phyloP scores from a whole-genome alignment of 495 filamentous ascomycete species.

The Xylaria venustula region DNA sequence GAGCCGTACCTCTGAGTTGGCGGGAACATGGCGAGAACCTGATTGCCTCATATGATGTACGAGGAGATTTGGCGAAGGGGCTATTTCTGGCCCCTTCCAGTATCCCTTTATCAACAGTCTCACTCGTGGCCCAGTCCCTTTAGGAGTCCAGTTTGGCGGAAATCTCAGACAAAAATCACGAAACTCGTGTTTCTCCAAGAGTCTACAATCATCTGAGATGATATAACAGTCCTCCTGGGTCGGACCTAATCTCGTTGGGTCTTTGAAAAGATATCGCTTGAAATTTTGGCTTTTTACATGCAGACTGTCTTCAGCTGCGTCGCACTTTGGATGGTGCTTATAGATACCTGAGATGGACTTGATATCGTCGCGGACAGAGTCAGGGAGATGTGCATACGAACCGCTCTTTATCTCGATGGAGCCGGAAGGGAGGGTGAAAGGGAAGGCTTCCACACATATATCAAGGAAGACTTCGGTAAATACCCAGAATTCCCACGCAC shows the following conservation, averaged over 20 bases:
- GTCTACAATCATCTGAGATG: constrained; percentile 55
- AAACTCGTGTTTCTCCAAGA: constrained; percentile 53
- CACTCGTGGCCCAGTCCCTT: neutral
- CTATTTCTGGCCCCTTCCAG: constrained; percentile 7
- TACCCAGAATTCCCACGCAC: constrained; percentile 11
- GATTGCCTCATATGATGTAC: neutral
- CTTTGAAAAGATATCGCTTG: constrained; percentile 63
- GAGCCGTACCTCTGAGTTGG: neutral
- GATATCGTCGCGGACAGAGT: neutral
- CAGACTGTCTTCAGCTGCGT: constrained; percentile 60
- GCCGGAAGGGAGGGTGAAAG: too few relatives aligned
- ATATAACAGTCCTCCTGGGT: constrained; percentile 59
- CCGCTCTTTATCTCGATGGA: neutral
- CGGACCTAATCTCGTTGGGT: constrained; percentile 49
- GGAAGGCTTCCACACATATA: too few relatives aligned
- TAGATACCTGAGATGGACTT: constrained; percentile 54
- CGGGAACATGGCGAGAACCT: neutral
- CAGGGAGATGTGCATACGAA: neutral
- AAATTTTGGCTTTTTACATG: constrained; percentile 42
- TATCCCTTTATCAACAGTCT: constrained; percentile 12
- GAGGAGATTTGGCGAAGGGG: neutral
- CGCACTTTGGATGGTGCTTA: constrained; percentile 58
- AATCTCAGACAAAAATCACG: constrained; percentile 48
- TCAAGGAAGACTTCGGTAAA: neutral
- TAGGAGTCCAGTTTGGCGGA: constrained; percentile 19